phyloP scores from a whole-genome alignment of 2,329 filamentous ascomycete genomes.

The Ophiocordyceps camponoti-rufipedis region DNA sequence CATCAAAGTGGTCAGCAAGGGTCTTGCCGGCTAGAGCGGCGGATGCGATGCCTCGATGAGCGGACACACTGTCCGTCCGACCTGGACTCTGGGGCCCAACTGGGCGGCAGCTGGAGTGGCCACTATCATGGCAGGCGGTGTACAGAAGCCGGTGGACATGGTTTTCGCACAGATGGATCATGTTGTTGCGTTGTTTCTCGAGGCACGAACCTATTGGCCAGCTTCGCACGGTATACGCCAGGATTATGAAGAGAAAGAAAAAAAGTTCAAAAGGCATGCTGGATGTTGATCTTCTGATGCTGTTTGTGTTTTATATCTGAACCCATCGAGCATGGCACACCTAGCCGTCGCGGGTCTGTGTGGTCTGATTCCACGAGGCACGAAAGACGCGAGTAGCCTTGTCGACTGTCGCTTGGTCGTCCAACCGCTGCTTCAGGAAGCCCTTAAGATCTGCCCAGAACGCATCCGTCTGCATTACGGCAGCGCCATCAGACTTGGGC shows the following conservation, averaged over 20 bases:
- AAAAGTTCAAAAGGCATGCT: slow-evolving; percentile 9
- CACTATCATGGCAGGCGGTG: slow-evolving; percentile 7
- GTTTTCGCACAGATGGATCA: slow-evolving; percentile 1
- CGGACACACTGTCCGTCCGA: slow-evolving; percentile 10
- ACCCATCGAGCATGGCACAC: neutral
- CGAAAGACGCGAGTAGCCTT: slow-evolving; percentile 51
- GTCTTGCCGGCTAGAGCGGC: slow-evolving; percentile 26
- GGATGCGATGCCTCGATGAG: slow-evolving; percentile 5
- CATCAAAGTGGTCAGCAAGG: slow-evolving; percentile 48
- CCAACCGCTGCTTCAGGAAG: slow-evolving; percentile 63
- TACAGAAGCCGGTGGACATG: slow-evolving; percentile 1
- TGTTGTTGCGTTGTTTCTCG: slow-evolving; percentile 1
- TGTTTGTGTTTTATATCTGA: neutral
- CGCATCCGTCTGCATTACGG: slow-evolving; percentile 46
- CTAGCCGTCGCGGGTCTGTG: slow-evolving; percentile 8
- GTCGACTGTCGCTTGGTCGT: slow-evolving; percentile 48
- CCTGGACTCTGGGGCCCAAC: slow-evolving; percentile 7
- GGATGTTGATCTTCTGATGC: slow-evolving; percentile 1
- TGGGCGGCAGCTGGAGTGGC: slow-evolving; percentile 9
- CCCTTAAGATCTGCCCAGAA: slow-evolving; percentile 80
- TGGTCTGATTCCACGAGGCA: slow-evolving; percentile 42
- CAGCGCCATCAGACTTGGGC: slow-evolving; percentile 19
- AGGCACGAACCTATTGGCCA: slow-evolving; percentile 6
- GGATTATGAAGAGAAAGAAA: slow-evolving; percentile 6
- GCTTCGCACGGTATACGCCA: slow-evolving; percentile 10